A percentile compares a stretch with the other conserved stretches of the same genome.
These are phyloP conservation scores for Cercospora brassicicola DNA, from an alignment of 2,329 filamentous ascomycete genomes.

Conservation along the genomic window DNA sequence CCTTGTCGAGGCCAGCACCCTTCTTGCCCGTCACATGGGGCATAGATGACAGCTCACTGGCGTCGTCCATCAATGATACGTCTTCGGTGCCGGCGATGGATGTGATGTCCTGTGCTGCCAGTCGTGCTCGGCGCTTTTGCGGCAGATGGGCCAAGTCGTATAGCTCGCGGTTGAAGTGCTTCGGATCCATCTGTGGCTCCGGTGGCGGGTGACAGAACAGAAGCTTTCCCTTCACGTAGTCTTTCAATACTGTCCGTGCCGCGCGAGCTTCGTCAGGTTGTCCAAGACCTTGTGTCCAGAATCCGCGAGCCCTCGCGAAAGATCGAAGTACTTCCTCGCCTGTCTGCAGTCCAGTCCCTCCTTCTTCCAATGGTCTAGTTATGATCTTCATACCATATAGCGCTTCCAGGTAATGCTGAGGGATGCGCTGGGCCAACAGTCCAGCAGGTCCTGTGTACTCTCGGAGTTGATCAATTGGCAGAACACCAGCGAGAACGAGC, in stretches of 20 bases:
- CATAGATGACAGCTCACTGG: background rate
- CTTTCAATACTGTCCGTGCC: constrained; percentile 85
- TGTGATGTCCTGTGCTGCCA: constrained; percentile 52
- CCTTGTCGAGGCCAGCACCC: constrained; percentile 74
- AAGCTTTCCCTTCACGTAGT: constrained; percentile 95
- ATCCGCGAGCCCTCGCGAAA: constrained; percentile 86
- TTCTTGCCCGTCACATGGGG: constrained; percentile 64
- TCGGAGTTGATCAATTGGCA: constrained; percentile 93
- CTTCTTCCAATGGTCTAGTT: constrained; percentile 80
- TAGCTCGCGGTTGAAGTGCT: constrained; percentile 82
- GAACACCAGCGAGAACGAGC: constrained; percentile 88
- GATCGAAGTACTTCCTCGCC: constrained; percentile 80
- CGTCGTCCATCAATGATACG: constrained; percentile 46
- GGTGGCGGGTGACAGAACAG: constrained; percentile 83
- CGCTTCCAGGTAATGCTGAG: constrained; percentile 83
- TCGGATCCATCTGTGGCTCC: constrained; percentile 63
- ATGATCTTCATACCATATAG: constrained; percentile 90
- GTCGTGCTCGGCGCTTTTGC: constrained; percentile 70
- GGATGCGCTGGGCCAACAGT: constrained; percentile 81
- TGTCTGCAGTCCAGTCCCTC: constrained; percentile 82
- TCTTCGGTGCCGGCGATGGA: constrained; percentile 40
- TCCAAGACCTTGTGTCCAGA: constrained; percentile 78
- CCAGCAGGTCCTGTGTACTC: constrained; percentile 86
- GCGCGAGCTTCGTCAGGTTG: constrained; percentile 92
- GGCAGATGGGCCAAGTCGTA: constrained; percentile 83